Base-by-base conservation (phyloP, 2,329 filamentous ascomycete genomes). In the Scedosporium apiospermum region DNA sequence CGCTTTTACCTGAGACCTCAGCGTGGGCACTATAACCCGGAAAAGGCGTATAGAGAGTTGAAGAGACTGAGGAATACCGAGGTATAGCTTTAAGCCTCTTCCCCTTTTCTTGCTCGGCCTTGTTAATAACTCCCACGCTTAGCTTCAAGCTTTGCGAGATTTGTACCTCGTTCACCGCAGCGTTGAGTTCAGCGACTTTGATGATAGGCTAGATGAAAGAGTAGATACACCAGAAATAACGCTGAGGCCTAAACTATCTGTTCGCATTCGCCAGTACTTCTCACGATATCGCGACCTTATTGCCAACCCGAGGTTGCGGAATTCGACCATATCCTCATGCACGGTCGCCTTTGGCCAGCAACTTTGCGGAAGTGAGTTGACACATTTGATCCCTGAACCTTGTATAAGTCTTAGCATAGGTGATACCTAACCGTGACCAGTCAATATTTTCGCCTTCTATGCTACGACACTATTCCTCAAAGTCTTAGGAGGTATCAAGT, bases 401-500 rank as follows among this genome's bases (percentile, higher is more conserved):
- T 7, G 27, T 30, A 3, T 30, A 4, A 3, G 27, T 30, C 27
- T 30, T 30, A 7, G 1, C 6, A 7, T 7, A 30, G 10, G 21
- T 62, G 30, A 75, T 71, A 75, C 44, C 10, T 7, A 21, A 18
- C 16, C 23, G 6, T 5, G 18, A n/a, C 6, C 23, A 58, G 60
- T 62, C 62, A 78, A 77, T 18, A 70, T 79, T 0, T 69, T 78
- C 3, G 77, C 77, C 0, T 80, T 80, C 60, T 80, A 80, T 65
- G 78, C 76, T 0, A 73, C 76, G 73, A 69, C 26, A 59, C 38
- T 21, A 16, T 16, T 61, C 44, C 44, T 61, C n/a, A 53, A 41
- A 14, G 59, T 61, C 10, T 14, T 53, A 9, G 59, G 44, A 0
- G 23, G 23, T 6, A 51, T 61, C 9, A 21, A 53, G 5, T 61